phyloP scores from a whole-genome alignment of 305 asterid genomes.

The Solanum hybrid region DNA sequence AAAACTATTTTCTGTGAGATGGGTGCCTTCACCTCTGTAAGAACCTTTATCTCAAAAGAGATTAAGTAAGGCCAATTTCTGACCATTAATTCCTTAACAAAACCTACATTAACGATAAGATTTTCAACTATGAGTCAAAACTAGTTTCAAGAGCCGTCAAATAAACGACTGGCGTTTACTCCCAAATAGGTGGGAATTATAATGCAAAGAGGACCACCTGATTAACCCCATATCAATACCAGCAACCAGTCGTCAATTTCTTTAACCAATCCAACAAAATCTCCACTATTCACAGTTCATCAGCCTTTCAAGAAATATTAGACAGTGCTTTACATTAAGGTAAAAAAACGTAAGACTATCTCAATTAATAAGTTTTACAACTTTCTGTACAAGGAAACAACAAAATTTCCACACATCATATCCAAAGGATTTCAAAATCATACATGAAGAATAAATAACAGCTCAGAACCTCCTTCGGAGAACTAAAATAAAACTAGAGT shows the following conservation, averaged over 20 bases:
- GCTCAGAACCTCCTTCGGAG: constrained; percentile 5
- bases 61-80: no score
- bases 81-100: background rate
- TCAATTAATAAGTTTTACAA: background rate
- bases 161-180: background rate
- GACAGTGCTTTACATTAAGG: background rate
- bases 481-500: background rate
- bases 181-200: background rate
- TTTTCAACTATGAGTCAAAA: background rate
- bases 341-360: background rate
- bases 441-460: background rate
- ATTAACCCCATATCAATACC: background rate
- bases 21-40: background rate
- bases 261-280: background rate
- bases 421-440: constrained; percentile 1
- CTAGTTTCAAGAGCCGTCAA: background rate
- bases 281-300: background rate
- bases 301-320: background rate
- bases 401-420: constrained; percentile 3
- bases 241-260: background rate
- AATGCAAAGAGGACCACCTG: background rate
- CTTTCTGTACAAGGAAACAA: constrained; percentile 1
- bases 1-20: background rate
- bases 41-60: background rate
- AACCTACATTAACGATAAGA: background rate